Percentiles rank a stretch among this genome's conserved stretches.
These are phyloP conservation scores for Annulohypoxylon moriforme DNA, from an alignment of 495 filamentous ascomycete genomes.

Conservation along the genomic window DNA sequence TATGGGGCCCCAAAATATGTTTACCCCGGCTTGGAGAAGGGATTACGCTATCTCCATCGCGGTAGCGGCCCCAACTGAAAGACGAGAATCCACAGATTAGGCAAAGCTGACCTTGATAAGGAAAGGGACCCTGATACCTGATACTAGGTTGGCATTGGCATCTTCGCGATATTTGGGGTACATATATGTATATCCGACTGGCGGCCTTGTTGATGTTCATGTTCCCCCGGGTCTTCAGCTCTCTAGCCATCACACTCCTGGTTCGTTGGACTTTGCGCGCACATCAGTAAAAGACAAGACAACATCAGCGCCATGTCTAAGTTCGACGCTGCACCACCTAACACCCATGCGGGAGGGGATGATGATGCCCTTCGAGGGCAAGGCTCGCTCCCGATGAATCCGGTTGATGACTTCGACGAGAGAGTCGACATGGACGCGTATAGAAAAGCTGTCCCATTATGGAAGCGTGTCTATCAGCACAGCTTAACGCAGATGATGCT, in stretches of 20 bases:
- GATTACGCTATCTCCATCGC: conserved; percentile 23
- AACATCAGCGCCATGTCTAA: conserved; percentile 31
- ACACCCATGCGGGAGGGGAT: conserved; percentile 36
- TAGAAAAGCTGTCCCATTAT: conserved; percentile 23
- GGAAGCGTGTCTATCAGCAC: conserved; percentile 40
- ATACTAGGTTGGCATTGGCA: conserved; percentile 13
- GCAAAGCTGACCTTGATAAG: conserved; percentile 32
- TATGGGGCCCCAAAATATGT: conserved; percentile 30
- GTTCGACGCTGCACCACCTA: conserved; percentile 40
- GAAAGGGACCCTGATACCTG: neutral
- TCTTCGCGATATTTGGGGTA: conserved; percentile 20
- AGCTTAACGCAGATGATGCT: conserved; percentile 42
- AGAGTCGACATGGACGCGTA: conserved; percentile 39
- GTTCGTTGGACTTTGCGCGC: neutral
- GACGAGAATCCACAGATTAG: conserved; percentile 32
- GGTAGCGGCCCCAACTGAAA: neutral
- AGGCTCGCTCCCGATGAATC: conserved; percentile 37
- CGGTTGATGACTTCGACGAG: conserved; percentile 28
- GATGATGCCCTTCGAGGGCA: conserved; percentile 34
- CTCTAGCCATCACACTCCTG: neutral
- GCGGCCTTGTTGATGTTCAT: neutral
- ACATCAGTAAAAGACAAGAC: neutral
- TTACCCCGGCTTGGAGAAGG: conserved; percentile 28
- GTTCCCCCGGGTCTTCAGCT: neutral
- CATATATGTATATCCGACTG: conserved; percentile 37